A percentile compares a stretch with the other conserved stretches of the same genome.
Conservation (phyloP, 140 eudicot species). For the Artemisia princeps region DNA sequence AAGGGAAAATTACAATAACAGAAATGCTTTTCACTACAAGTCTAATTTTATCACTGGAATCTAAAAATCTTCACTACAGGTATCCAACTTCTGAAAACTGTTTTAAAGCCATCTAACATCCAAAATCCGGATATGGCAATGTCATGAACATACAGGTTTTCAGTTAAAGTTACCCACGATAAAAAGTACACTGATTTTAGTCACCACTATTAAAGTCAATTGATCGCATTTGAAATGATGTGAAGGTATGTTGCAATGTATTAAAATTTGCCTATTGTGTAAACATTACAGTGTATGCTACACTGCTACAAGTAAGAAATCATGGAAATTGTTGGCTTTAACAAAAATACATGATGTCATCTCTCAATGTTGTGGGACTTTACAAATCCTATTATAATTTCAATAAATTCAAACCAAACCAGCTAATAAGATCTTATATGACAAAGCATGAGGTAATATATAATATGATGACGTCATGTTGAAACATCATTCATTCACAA, state of each 20-base stretch:
- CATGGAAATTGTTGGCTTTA: no score
- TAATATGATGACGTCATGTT: no score
- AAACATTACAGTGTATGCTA: background rate
- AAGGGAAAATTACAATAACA: no score
- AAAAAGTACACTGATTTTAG: background rate
- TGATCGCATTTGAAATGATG: background rate
- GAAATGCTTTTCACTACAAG: no score
- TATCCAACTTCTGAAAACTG: background rate
- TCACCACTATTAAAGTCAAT: background rate
- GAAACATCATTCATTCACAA: no score
- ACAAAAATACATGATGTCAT: background rate
- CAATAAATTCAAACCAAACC: background rate
- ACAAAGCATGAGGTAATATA: background rate
- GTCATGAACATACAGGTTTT: background rate
- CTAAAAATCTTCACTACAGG: background rate
- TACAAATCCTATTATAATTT: background rate
- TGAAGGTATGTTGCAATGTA: background rate
- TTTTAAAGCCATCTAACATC: background rate
- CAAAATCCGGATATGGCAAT: background rate
- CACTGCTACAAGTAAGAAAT: background rate
- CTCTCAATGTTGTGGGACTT: slow-evolving; percentile 7
- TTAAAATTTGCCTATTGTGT: background rate
- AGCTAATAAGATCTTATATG: background rate
- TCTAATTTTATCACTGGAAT: no score
- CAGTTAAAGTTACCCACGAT: background rate